These are phyloP conservation scores for Hortiboletus flavorubellus DNA, from an alignment of 768 basidiomycete genomes.

Conservation along the genomic window DNA sequence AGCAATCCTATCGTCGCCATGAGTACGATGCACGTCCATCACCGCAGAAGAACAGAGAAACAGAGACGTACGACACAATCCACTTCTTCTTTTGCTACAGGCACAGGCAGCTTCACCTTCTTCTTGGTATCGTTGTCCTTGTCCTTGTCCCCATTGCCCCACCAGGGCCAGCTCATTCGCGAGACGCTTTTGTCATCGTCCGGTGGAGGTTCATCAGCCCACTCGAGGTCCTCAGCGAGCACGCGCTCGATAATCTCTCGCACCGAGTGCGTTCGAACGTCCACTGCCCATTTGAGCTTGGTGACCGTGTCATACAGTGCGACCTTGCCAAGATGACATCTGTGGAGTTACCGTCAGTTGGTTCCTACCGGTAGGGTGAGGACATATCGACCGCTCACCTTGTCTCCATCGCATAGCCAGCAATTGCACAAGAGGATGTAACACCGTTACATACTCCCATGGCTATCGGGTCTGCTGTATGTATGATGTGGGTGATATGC, in stretches of 20 bases:
- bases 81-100: constrained; percentile 47
- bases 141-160: constrained; percentile 29
- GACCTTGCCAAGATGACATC: constrained; percentile 86
- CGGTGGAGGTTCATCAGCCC: constrained; percentile 35
- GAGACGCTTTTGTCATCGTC: constrained; percentile 3
- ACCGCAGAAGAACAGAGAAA: not conserved
- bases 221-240: constrained; percentile 51
- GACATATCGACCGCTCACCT: constrained; percentile 31
- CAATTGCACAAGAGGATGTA: constrained; percentile 73
- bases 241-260: constrained; percentile 66
- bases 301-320: constrained; percentile 85
- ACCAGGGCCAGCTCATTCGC: constrained; percentile 24
- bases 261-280: constrained; percentile 69
- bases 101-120: constrained; percentile 38
- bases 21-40: not conserved
- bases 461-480: constrained; percentile 92
- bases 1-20: constrained; percentile 55
- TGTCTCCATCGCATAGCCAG: constrained; percentile 83
- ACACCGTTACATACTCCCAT: constrained; percentile 81
- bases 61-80: constrained; percentile 58
- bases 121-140: constrained; percentile 20
- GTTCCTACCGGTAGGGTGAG: not conserved
- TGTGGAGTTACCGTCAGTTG: constrained; percentile 10
- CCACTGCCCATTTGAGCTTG: constrained; percentile 75
- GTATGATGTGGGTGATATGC: constrained; percentile 84